Evolutionary conservation across 352 stramenopile species (phyloP), one percentile per base, ranked within the genome.

Genomic region (Achlya hypogyna): DNA sequence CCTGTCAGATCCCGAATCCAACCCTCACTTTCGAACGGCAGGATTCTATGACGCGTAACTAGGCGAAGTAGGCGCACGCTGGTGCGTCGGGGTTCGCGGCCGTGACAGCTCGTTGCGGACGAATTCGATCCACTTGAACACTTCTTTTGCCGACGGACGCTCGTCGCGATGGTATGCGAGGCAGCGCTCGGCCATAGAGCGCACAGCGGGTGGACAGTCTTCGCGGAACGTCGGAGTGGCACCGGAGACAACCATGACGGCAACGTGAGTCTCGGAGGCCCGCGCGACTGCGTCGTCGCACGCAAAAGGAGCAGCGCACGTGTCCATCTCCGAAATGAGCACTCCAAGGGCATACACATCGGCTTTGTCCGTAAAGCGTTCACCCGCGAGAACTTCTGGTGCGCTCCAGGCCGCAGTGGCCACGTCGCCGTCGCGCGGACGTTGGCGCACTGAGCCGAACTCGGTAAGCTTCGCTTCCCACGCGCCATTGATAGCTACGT

Each of bases 331-430:
- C 8, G 71, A 69, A 5, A 77, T 53, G 29, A 77, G 32, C 20
- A 77, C 65, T 6, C 72, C 72, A 9, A 77, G 62, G 29, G 72
- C 74, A 51, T 77, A 77, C 22, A 77, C 73, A 38, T 77, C 72
- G 3, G 69, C 72, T 59, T 73, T 75, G 31, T 72, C 70, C 8
- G 65, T 71, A 64, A 75, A 77, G 10, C 67, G 72, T 29, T 71
- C 49, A 22, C 71, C 71, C 20, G 63, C 63, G 79, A 62, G 79
- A 85, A 53, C 22, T 40, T 77, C 65, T 2, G 71, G 71, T 0
- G 74, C 71, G 27, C 69, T 63, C 73, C 74, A 78, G n/a, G 62
- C 56, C 0, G 71, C 75, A 63, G 75, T 75, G 0, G 69, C 74
- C n/a, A 69, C 69, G 14, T 76, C 40, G 14, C 72, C 60, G 10